Percentiles rank a stretch among this genome's conserved stretches.
phyloP scores from a whole-genome alignment of 2,329 filamentous ascomycete species.

The Alternaria hordeiaustralica region DNA sequence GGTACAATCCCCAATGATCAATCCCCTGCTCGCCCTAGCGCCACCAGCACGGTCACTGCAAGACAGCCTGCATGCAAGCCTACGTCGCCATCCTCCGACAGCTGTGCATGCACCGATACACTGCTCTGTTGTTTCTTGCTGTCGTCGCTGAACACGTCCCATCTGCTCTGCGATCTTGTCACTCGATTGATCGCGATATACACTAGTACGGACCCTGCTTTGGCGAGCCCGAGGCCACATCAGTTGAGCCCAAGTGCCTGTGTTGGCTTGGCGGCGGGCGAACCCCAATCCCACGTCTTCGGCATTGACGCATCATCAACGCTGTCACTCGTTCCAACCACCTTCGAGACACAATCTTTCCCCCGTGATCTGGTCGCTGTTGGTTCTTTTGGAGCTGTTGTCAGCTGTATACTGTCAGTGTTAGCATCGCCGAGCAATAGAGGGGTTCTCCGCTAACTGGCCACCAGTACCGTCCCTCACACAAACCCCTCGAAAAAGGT shows the following conservation, averaged over 20 bases:
- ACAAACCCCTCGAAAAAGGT: slow-evolving; percentile 40
- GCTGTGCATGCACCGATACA: slow-evolving; percentile 8
- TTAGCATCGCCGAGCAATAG: slow-evolving; percentile 25
- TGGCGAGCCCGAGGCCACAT: slow-evolving; percentile 42
- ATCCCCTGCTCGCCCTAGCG: slow-evolving; percentile 44
- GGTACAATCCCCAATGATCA: slow-evolving; percentile 34
- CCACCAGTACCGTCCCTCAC: slow-evolving; percentile 38
- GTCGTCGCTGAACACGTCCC: not conserved
- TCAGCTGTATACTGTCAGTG: slow-evolving; percentile 33
- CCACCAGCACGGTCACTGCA: slow-evolving; percentile 38
- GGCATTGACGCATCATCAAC: slow-evolving; percentile 28
- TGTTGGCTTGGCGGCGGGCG: slow-evolving; percentile 42
- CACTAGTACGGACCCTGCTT: slow-evolving; percentile 23
- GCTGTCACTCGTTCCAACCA: slow-evolving; percentile 18
- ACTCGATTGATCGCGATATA: slow-evolving; percentile 6
- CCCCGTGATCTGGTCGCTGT: slow-evolving; percentile 15
- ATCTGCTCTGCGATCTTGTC: not conserved
- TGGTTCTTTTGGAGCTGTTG: slow-evolving; percentile 12
- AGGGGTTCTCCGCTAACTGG: slow-evolving; percentile 45
- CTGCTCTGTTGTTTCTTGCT: not conserved
- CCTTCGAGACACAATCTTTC: slow-evolving; percentile 9
- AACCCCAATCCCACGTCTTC: slow-evolving; percentile 42
- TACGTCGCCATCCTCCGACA: slow-evolving; percentile 35
- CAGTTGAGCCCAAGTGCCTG: slow-evolving; percentile 33
- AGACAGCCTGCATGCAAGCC: slow-evolving; percentile 42